phyloP scores from a whole-genome alignment of 208 protist species.

The Zelonia costaricensis region DNA sequence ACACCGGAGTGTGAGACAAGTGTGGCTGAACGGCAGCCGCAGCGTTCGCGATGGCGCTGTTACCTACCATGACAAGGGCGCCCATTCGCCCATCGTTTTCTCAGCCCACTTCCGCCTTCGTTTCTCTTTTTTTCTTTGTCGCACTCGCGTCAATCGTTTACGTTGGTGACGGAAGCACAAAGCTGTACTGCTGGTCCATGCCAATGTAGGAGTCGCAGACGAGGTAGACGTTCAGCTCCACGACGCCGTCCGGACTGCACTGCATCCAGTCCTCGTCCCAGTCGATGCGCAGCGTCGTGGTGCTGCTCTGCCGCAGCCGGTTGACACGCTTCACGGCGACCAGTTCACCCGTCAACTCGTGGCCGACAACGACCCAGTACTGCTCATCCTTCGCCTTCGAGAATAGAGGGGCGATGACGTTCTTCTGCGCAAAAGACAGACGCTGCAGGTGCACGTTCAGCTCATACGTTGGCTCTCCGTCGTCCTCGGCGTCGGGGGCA shows the following conservation, averaged over 20 bases:
- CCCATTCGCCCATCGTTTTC: too few species aligned
- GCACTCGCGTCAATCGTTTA: background rate
- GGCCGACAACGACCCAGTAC: conserved; percentile 90
- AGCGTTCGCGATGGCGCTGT: background rate
- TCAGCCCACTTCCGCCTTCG: background rate
- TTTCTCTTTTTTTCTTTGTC: background rate
- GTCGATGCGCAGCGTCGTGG: conserved; percentile 70
- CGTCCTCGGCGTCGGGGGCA: conserved; percentile 6
- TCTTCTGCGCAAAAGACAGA: conserved; percentile 47
- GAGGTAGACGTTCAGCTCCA: conserved; percentile 77
- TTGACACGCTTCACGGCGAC: conserved; percentile 93
- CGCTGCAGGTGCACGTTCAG: conserved; percentile 66
- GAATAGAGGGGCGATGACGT: conserved; percentile 86
- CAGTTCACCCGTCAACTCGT: conserved; percentile 87
- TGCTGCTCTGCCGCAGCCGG: conserved; percentile 50
- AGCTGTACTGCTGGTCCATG: conserved; percentile 88
- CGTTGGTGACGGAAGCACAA: conserved; percentile 50
- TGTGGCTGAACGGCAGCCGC: background rate
- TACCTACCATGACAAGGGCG: too few species aligned
- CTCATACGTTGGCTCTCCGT: conserved; percentile 48
- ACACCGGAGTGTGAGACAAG: too few species aligned
- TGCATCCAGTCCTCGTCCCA: conserved; percentile 88
- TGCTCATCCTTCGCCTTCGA: conserved; percentile 92
- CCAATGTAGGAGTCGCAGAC: conserved; percentile 93
- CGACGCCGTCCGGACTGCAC: conserved; percentile 26